phyloP scores from a whole-genome alignment of 305 asterid species.

The Caryopteris hybrid region DNA sequence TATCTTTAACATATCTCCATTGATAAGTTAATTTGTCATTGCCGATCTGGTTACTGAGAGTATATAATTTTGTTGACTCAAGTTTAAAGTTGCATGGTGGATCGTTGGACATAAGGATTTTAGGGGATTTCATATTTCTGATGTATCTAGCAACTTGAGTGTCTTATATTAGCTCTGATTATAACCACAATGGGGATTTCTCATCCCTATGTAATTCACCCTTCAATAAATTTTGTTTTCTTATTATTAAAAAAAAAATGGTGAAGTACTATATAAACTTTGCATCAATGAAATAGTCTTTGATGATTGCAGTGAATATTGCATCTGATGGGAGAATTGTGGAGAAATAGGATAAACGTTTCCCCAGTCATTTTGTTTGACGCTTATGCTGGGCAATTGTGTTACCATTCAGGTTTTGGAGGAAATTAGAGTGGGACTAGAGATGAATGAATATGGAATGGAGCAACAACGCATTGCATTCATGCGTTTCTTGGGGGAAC shows the following conservation, averaged over 20 bases:
- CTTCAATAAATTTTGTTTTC: too few species aligned
- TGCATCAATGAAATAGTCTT: not conserved
- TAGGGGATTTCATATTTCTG: too few species aligned
- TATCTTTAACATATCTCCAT: too few species aligned
- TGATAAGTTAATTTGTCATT: not conserved
- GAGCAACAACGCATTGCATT: slow-evolving; percentile 89
- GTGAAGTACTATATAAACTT: not conserved
- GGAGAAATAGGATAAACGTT: slow-evolving; percentile 8
- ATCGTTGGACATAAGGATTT: too few species aligned
- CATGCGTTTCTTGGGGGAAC: slow-evolving; percentile 96
- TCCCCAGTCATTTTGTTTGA: not conserved
- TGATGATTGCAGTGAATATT: not conserved
- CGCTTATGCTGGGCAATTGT: slow-evolving; percentile 16
- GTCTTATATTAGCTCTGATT: too few species aligned
- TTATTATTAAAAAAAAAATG: not conserved
- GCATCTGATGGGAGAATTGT: not conserved
- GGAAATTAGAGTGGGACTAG: slow-evolving; percentile 84
- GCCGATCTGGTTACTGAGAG: too few species aligned
- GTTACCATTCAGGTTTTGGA: slow-evolving; percentile 75
- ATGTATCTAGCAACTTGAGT: too few species aligned
- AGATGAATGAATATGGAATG: slow-evolving; percentile 91
- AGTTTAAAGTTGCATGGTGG: too few species aligned
- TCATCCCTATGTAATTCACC: too few species aligned
- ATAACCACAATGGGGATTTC: too few species aligned
- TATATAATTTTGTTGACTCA: too few species aligned